Evolutionary conservation across 176 grass and related monocot genomes (phyloP).

Genomic region (Juncus effusus): DNA sequence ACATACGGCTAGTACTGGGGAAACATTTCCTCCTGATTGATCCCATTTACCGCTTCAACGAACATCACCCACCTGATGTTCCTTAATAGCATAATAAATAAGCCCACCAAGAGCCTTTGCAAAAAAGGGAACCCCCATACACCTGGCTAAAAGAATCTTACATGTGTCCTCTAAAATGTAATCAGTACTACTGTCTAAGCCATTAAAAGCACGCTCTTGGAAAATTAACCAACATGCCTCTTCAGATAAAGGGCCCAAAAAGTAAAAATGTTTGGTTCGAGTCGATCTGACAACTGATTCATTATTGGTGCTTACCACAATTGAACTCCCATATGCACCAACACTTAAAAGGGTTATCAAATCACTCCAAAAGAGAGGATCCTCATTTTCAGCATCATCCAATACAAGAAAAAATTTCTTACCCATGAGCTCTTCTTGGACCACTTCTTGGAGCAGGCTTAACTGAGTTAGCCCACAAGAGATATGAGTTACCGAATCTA

Average conservation of each 20-base stretch:
- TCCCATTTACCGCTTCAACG: slow-evolving; percentile 4
- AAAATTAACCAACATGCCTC: slow-evolving; percentile 14
- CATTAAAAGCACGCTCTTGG: background rate
- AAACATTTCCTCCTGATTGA: background rate
- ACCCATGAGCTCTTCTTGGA: background rate
- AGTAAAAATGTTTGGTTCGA: background rate
- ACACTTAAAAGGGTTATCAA: slow-evolving; percentile 1
- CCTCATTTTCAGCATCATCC: slow-evolving; percentile 14
- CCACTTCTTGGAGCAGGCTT: slow-evolving; percentile 28
- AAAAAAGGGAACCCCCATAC: background rate
- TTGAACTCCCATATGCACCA: slow-evolving; percentile 11
- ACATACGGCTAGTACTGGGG: slow-evolving; percentile 10
- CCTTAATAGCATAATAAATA: slow-evolving; percentile 4
- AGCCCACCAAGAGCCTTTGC: slow-evolving; percentile 18
- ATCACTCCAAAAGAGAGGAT: background rate
- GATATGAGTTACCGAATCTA: background rate
- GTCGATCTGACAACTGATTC: background rate
- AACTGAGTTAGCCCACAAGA: slow-evolving; percentile 21
- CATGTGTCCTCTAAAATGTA: background rate
- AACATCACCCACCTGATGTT: background rate
- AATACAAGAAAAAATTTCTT: slow-evolving; percentile 23
- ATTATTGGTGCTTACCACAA: slow-evolving; percentile 18
- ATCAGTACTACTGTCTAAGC: background rate
- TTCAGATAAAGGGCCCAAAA: slow-evolving; percentile 20
- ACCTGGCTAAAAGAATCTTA: background rate